phyloP scores from a whole-genome alignment of 345 rosid genomes.

The Abelmoschus esculentus region DNA sequence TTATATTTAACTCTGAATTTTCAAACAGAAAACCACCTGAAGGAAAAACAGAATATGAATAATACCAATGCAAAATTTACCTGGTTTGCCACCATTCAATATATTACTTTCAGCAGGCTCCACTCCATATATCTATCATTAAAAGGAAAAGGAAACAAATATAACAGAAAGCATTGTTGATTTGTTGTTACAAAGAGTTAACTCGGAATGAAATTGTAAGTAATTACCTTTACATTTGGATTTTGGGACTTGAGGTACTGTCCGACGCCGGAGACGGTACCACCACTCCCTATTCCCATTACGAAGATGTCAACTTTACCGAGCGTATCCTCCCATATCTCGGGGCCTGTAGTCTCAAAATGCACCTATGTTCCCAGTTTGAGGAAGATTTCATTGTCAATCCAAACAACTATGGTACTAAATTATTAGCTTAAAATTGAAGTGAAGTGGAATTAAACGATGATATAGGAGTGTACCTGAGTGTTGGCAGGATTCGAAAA shows the following conservation, averaged over 20 bases:
- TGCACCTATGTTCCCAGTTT: conserved; percentile 39
- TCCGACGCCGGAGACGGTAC: conserved; percentile 93
- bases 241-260: conserved; percentile 85
- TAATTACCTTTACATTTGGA: conserved; percentile 79
- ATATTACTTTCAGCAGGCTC: conserved; percentile 94
- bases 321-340: conserved; percentile 93
- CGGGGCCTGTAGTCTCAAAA: conserved; percentile 94
- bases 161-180: not conserved
- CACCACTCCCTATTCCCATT: conserved; percentile 99
- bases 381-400: not conserved
- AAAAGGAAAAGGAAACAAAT: not conserved
- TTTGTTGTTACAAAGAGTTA: not conserved
- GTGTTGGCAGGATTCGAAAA: conserved; percentile 86
- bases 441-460: not conserved
- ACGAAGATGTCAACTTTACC: conserved; percentile 89
- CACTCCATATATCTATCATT: conserved; percentile 76
- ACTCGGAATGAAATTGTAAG: not conserved
- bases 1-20: not conserved
- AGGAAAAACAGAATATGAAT: too few species aligned
- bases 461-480: conserved; percentile 31
- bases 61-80: conserved; percentile 21
- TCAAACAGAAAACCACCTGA: too few species aligned
- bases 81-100: conserved; percentile 95
- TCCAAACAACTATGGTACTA: not conserved
- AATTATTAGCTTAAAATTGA: not conserved